phyloP scores from a whole-genome alignment of 768 basidiomycete genomes.

The Kwoniella dejecticola region DNA sequence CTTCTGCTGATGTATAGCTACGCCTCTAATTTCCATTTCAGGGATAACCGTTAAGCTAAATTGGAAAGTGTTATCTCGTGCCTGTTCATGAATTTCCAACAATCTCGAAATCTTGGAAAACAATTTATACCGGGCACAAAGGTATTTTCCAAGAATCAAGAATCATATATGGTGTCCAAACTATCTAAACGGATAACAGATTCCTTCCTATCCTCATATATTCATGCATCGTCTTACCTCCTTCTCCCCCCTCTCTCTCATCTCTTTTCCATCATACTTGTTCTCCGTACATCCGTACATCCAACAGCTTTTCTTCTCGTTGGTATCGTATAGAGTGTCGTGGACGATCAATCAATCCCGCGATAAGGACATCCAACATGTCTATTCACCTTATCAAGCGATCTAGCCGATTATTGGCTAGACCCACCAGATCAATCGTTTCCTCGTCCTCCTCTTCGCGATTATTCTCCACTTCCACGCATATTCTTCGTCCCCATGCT shows the following conservation, averaged over 20 bases:
- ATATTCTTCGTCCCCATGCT: slow-evolving; percentile 23
- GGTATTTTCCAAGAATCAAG: slow-evolving; percentile 7
- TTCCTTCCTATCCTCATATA: no score
- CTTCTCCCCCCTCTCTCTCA: background rate
- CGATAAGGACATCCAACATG: slow-evolving; percentile 1
- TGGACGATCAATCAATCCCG: no score
- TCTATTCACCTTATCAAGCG: background rate
- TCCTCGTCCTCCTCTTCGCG: slow-evolving; percentile 7
- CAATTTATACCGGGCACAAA: background rate
- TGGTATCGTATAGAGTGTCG: background rate
- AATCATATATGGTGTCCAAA: background rate
- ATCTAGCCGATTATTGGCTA: slow-evolving; percentile 7
- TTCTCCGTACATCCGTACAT: background rate
- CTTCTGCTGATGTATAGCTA: no score
- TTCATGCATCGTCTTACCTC: background rate
- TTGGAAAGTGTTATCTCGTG: background rate
- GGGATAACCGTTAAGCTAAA: no score
- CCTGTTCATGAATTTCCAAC: slow-evolving; percentile 16
- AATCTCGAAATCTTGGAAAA: slow-evolving; percentile 13
- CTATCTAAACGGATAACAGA: background rate
- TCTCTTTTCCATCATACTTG: background rate
- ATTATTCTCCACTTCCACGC: slow-evolving; percentile 21
- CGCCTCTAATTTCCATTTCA: no score
- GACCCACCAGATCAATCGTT: background rate
- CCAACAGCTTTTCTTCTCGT: background rate